These are phyloP conservation scores for Diaporthe eres DNA, from an alignment of 2,329 filamentous ascomycete genomes.

Conservation along the genomic window DNA sequence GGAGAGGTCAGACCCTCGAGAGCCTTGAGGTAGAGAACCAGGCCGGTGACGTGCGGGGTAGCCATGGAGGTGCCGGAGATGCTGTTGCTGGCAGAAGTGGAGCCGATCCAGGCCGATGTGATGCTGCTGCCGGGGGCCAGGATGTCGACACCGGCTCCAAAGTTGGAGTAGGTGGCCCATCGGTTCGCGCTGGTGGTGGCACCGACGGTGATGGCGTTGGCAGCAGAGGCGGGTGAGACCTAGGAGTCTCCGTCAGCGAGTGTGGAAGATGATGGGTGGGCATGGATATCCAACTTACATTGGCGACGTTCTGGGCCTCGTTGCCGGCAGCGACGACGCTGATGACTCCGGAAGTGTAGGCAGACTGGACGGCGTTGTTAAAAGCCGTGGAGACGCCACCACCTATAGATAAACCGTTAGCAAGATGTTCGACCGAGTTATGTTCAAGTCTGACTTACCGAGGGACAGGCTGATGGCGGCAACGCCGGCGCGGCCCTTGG, in stretches of 20 bases:
- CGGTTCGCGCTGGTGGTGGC: conserved; percentile 52
- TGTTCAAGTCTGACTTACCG: not conserved
- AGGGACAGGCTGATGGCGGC: conserved; percentile 17
- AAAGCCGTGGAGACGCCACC: conserved; percentile 46
- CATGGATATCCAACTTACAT: conserved; percentile 2
- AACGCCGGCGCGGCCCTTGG: conserved; percentile 13
- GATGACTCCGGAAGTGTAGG: conserved; percentile 53
- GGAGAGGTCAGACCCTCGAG: conserved; percentile 29
- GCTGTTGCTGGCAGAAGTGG: conserved; percentile 53
- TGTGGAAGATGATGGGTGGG: not conserved
- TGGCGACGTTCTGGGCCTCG: conserved; percentile 48
- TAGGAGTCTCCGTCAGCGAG: not conserved
- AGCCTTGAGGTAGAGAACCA: conserved; percentile 53
- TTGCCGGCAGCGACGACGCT: conserved; percentile 62
- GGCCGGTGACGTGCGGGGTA: conserved; percentile 70
- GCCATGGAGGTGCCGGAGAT: conserved; percentile 75
- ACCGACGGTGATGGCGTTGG: conserved; percentile 59
- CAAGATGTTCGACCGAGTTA: accelerated
- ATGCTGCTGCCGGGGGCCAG: conserved; percentile 61
- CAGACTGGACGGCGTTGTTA: conserved; percentile 55
- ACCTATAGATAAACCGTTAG: conserved; percentile 10
- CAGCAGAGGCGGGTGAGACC: conserved; percentile 54
- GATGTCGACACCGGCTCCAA: conserved; percentile 58
- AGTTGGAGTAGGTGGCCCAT: conserved; percentile 61
- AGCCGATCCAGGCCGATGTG: conserved; percentile 58